Evolutionary conservation across 2,329 filamentous ascomycete species (phyloP).

Genomic region (Sclerotiophoma versabilis): DNA sequence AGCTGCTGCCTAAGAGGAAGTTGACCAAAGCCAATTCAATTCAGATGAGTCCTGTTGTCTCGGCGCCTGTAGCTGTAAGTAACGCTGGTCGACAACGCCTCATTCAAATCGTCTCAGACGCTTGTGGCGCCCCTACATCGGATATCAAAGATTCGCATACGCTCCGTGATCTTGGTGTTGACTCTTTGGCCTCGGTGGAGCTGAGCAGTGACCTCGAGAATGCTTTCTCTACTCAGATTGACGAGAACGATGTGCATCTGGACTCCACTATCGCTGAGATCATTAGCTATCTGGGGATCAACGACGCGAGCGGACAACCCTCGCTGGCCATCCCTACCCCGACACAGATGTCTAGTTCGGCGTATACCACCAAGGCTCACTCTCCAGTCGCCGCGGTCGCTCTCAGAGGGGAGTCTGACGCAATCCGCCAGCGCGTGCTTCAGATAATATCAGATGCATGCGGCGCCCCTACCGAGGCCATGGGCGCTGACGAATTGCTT

Average conservation of each 20-base stretch:
- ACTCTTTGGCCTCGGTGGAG: conserved; percentile 25
- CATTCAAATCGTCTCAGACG: background rate
- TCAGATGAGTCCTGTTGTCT: too few relatives aligned
- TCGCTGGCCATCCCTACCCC: background rate
- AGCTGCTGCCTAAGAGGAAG: too few relatives aligned
- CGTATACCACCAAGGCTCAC: background rate
- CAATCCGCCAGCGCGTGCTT: background rate
- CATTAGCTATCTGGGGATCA: background rate
- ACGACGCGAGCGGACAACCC: background rate
- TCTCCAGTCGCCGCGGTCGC: background rate
- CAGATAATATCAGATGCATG: background rate
- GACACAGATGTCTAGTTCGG: background rate
- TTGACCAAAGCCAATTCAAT: too few relatives aligned
- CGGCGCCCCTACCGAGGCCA: background rate
- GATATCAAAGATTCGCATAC: background rate
- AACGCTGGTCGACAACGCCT: background rate
- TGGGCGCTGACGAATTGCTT: conserved; percentile 2
- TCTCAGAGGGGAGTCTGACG: background rate
- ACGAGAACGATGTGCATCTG: background rate
- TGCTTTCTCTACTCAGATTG: conserved; percentile 10
- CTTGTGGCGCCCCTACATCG: background rate
- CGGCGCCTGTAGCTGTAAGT: background rate
- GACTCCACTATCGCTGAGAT: conserved; percentile 1
- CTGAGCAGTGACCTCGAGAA: background rate
- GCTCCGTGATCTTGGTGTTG: conserved; percentile 22